A percentile compares a stretch with the other conserved stretches of the same genome.
phyloP scores from a whole-genome alignment of 257 asterid genomes.

The Nicotiana otophora region DNA sequence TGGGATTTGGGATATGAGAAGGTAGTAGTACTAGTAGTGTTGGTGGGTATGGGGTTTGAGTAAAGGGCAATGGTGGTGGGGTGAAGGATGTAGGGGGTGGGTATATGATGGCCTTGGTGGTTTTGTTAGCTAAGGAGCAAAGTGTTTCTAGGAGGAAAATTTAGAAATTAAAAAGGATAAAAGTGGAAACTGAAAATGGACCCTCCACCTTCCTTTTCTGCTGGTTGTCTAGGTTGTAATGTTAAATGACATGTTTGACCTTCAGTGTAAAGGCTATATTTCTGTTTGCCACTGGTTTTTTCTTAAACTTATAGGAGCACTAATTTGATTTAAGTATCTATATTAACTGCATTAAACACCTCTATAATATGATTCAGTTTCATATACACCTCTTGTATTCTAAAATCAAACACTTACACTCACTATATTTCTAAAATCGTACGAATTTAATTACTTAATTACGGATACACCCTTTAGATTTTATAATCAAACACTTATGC shows the following conservation, averaged over 20 bases:
- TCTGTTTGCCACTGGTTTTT: neutral
- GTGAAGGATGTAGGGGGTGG: neutral
- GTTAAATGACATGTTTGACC: neutral
- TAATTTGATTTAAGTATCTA: too few relatives aligned
- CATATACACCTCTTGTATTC: neutral
- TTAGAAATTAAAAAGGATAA: neutral
- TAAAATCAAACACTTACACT: neutral
- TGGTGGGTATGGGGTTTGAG: conserved; percentile 2
- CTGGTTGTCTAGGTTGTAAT: neutral
- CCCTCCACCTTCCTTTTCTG: neutral
- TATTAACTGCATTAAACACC: neutral
- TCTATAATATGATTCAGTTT: neutral
- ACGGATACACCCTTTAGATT: neutral
- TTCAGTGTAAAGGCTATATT: neutral
- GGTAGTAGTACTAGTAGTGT: neutral
- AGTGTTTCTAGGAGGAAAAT: neutral
- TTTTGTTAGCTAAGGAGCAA: neutral
- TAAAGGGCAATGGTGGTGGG: neutral
- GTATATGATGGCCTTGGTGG: neutral
- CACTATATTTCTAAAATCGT: neutral
- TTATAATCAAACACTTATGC: neutral
- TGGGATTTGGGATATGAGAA: neutral
- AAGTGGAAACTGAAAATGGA: neutral
- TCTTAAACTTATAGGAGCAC: too few relatives aligned
- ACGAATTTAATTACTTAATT: too few relatives aligned